phyloP scores from a whole-genome alignment of 73 alveolate genomes.

The Effrenium voratum region DNA sequence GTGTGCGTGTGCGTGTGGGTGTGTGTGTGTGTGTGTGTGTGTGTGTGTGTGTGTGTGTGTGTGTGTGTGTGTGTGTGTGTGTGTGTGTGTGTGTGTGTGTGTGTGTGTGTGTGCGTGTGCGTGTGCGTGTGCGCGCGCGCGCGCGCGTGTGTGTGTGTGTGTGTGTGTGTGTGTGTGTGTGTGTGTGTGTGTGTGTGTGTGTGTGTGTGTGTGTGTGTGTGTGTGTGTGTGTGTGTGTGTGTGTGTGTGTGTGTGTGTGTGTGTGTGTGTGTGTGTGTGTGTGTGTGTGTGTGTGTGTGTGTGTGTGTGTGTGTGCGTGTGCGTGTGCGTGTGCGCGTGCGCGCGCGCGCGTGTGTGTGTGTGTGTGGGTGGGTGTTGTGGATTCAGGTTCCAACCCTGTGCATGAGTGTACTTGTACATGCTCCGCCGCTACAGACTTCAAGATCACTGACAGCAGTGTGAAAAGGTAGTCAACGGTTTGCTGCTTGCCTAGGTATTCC shows the following conservation, averaged over 20 bases:
- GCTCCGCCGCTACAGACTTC: too few relatives aligned
- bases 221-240: slow-evolving; percentile 3
- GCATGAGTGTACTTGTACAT: too few relatives aligned
- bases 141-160: background rate
- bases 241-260: slow-evolving; percentile 17
- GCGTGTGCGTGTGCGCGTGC: slow-evolving; percentile 15
- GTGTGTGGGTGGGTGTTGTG: slow-evolving; percentile 24
- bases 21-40: slow-evolving; percentile 29
- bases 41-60: slow-evolving; percentile 32
- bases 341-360: slow-evolving; percentile 30
- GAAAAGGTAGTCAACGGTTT: too few relatives aligned
- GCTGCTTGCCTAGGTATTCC: too few relatives aligned
- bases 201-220: slow-evolving; percentile 10
- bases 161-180: slow-evolving; percentile 10
- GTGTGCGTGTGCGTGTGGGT: slow-evolving; percentile 11
- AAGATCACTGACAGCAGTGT: too few relatives aligned
- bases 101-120: background rate
- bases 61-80: slow-evolving; percentile 11
- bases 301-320: slow-evolving; percentile 19
- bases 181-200: slow-evolving; percentile 17
- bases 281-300: slow-evolving; percentile 36
- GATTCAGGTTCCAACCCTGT: too few relatives aligned
- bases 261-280: slow-evolving; percentile 23
- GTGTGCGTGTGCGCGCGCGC: background rate
- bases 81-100: slow-evolving; percentile 18